Percentiles rank a stretch among this genome's conserved stretches.
phyloP scores from a whole-genome alignment of 345 rosid genomes.

The Raphanus sativus region DNA sequence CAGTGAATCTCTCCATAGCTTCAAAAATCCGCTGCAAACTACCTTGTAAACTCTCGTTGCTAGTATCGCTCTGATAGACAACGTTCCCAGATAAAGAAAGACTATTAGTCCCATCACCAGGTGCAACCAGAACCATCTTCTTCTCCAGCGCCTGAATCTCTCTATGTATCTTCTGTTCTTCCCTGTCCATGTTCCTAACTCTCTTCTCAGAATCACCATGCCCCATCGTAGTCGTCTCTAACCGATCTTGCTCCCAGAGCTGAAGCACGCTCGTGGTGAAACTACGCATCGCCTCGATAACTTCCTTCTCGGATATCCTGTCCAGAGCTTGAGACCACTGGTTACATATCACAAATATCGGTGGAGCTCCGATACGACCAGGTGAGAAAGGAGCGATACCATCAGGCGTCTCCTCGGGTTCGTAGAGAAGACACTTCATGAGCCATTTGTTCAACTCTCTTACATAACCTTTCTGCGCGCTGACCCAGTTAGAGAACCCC shows the following conservation, averaged over 20 bases:
- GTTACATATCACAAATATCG: constrained; percentile 86
- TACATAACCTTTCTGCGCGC: constrained; percentile 74
- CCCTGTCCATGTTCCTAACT: constrained; percentile 63
- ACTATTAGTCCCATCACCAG: constrained; percentile 31
- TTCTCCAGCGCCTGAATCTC: constrained; percentile 88
- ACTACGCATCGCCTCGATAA: constrained; percentile 63
- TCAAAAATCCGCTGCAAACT: constrained; percentile 70
- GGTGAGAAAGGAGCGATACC: constrained; percentile 91
- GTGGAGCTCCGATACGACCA: constrained; percentile 91
- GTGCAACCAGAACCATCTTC: constrained; percentile 54
- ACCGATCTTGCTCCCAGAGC: constrained; percentile 78
- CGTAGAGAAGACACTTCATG: constrained; percentile 71
- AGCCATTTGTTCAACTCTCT: constrained; percentile 87
- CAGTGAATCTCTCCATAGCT: constrained; percentile 86
- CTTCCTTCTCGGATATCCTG: constrained; percentile 84
- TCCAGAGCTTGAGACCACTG: constrained; percentile 91
- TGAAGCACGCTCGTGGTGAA: constrained; percentile 67
- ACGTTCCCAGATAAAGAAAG: constrained; percentile 41
- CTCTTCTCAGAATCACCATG: constrained; percentile 66
- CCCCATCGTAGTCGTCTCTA: constrained; percentile 51
- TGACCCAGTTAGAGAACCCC: constrained; percentile 75
- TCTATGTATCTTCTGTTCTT: constrained; percentile 84
- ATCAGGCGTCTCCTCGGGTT: constrained; percentile 89
- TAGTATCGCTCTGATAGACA: constrained; percentile 77
- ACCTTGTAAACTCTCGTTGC: constrained; percentile 62